Conservation (phyloP, 1,284 basidiomycete genomes). For the Sphaerobolus stellatus region DNA sequence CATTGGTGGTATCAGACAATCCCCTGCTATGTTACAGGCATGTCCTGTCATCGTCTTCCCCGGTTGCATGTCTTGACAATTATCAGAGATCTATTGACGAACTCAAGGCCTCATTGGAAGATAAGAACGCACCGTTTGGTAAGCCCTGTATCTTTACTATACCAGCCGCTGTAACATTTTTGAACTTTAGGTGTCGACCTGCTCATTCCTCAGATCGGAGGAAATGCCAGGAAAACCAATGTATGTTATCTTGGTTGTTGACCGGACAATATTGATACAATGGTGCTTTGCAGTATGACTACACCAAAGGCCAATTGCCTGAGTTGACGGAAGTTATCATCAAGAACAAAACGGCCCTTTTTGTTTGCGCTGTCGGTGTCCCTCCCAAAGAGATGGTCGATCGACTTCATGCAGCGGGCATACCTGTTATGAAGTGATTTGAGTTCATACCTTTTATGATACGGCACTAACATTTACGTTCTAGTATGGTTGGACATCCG, state of each 20-base stretch:
- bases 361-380: constrained; percentile 84
- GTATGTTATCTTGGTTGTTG: constrained; percentile 33
- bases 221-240: constrained; percentile 79
- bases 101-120: constrained; percentile 66
- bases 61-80: not conserved
- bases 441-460: not conserved
- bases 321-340: constrained; percentile 82
- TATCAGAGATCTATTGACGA: constrained; percentile 53
- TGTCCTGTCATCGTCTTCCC: not conserved
- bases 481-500: constrained; percentile 85
- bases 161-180: too few species aligned
- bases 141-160: constrained; percentile 13
- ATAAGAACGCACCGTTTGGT: constrained; percentile 76
- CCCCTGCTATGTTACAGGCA: constrained; percentile 59
- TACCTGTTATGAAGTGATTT: constrained; percentile 80
- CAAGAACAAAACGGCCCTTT: constrained; percentile 69
- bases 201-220: constrained; percentile 76
- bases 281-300: constrained; percentile 53
- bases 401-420: constrained; percentile 74
- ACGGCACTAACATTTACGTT: constrained; percentile 6
- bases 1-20: constrained; percentile 76
- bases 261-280: not conserved
- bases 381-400: constrained; percentile 83
- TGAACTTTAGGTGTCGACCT: constrained; percentile 59
- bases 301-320: constrained; percentile 72